Percentiles rank a stretch among this genome's conserved stretches.
phyloP scores from a whole-genome alignment of 73 alveolate species.

The Paramecium octaurelia region DNA sequence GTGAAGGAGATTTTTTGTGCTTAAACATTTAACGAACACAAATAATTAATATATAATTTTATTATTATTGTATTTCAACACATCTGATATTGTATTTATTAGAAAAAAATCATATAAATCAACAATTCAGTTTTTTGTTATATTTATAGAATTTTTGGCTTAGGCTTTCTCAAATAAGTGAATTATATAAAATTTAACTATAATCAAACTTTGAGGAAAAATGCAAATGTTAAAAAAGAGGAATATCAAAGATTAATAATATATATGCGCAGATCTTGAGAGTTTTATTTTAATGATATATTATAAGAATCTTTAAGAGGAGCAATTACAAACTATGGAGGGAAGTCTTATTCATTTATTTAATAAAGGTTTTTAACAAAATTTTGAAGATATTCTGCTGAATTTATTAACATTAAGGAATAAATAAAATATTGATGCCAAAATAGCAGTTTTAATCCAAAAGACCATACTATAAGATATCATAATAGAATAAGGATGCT shows the following conservation, averaged over 20 bases:
- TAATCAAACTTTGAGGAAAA: too few species aligned
- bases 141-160: too few species aligned
- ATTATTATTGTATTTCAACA: neutral
- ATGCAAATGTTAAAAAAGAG: too few species aligned
- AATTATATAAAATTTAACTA: too few species aligned
- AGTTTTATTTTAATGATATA: too few species aligned
- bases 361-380: neutral
- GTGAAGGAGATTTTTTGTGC: neutral
- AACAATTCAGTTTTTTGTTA: neutral
- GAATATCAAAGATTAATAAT: too few species aligned
- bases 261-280: too few species aligned
- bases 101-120: neutral
- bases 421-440: neutral
- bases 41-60: neutral
- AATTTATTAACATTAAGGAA: neutral
- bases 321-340: too few species aligned
- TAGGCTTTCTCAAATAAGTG: too few species aligned
- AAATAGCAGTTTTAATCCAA: neutral
- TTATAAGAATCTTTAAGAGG: too few species aligned
- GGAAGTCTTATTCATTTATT: neutral
- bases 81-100: neutral
- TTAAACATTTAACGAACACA: slow-evolving; percentile 10
- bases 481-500: neutral
- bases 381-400: neutral
- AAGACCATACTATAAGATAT: neutral